A percentile compares a stretch with the other conserved stretches of the same genome.
Evolutionary conservation across 1,139 yeast species (phyloP).

Genomic region (Yamadazyma jaroonii): DNA sequence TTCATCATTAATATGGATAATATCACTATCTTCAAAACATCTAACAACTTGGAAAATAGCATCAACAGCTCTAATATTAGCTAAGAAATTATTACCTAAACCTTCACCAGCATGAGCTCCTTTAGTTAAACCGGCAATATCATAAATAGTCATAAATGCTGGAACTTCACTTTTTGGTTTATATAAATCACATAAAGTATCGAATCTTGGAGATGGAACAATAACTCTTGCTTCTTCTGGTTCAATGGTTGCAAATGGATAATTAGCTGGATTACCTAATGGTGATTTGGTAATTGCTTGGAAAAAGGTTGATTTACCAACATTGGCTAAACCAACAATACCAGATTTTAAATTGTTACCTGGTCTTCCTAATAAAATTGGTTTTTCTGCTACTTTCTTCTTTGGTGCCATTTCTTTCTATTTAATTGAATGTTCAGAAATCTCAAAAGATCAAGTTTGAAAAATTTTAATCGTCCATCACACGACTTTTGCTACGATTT

Average conservation of each 20-base stretch:
- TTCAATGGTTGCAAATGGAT: conserved; percentile 97
- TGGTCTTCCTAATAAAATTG: conserved; percentile 93
- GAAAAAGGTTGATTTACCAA: conserved; percentile 91
- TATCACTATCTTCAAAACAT: conserved; percentile 97
- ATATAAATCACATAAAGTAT: conserved; percentile 66
- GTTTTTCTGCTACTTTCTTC: conserved; percentile 83
- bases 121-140: conserved; percentile 96
- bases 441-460: conserved; percentile 1
- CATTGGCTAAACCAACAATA: conserved; percentile 95
- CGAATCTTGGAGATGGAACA: conserved; percentile 92
- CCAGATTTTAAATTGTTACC: conserved; percentile 96
- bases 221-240: conserved; percentile 98
- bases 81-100: conserved; percentile 94
- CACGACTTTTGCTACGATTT: conserved; percentile 4
- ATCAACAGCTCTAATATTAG: conserved; percentile 97
- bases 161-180: conserved; percentile 88
- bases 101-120: conserved; percentile 99
- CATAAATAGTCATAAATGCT: conserved; percentile 90
- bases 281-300: conserved; percentile 88
- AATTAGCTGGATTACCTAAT: conserved; percentile 96
- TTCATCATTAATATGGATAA: conserved; percentile 96
- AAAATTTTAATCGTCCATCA: conserved; percentile 10
- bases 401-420: conserved; percentile 80
- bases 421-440: neutral
- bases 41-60: conserved; percentile 97